phyloP scores from a whole-genome alignment of 2,329 filamentous ascomycete species.

The Xylaria sp. region DNA sequence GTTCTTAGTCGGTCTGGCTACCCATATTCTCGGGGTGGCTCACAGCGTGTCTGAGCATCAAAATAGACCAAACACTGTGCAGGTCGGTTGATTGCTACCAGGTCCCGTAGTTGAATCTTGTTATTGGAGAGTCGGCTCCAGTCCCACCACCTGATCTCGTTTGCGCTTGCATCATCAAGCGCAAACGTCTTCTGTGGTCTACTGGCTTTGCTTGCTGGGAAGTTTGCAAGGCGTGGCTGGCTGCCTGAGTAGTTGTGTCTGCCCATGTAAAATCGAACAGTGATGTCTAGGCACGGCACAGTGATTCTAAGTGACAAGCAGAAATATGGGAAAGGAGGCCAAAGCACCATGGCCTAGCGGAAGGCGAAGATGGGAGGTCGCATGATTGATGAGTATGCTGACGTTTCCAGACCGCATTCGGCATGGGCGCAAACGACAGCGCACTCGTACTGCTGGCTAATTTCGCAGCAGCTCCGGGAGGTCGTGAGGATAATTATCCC shows the following conservation, averaged over 20 bases:
- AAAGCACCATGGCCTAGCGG: conserved; percentile 1
- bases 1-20: conserved; percentile 23
- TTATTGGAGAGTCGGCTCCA: conserved; percentile 24
- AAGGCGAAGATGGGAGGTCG: conserved; percentile 15
- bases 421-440: conserved; percentile 17
- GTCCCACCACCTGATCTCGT: conserved; percentile 27
- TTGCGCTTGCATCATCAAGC: conserved; percentile 34
- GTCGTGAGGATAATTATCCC: conserved; percentile 25
- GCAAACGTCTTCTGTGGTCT: conserved; percentile 22
- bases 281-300: neutral
- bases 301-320: conserved; percentile 3
- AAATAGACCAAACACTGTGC: conserved; percentile 22
- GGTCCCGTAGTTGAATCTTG: conserved; percentile 8
- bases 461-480: conserved; percentile 13
- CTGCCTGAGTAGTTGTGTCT: neutral
- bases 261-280: neutral
- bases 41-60: conserved; percentile 19
- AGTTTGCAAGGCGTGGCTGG: conserved; percentile 4
- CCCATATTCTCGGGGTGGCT: conserved; percentile 32
- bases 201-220: conserved; percentile 1
- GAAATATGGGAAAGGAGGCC: neutral
- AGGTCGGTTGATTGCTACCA: conserved; percentile 27
- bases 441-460: conserved; percentile 21
- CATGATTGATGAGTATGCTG: conserved; percentile 28
- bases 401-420: conserved; percentile 28